Evolutionary conservation across 352 stramenopile species (phyloP).

Genomic region (Globisporangium viniferum): DNA sequence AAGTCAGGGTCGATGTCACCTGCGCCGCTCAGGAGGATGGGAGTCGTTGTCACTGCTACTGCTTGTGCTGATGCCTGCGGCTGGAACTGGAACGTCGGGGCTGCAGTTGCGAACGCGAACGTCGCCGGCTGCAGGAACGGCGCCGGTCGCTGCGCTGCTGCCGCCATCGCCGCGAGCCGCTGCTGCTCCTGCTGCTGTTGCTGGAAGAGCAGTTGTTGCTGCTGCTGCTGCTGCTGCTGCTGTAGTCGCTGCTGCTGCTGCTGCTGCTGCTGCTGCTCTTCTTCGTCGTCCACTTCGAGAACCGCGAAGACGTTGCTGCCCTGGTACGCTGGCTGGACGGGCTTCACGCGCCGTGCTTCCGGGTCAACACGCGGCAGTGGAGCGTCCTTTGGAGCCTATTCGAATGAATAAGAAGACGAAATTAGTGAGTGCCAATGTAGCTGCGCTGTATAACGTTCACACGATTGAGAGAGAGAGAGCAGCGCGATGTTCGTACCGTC

Average conservation of each 20-base stretch:
- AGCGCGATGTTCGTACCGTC: constrained; percentile 24
- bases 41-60: background rate
- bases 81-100: constrained; percentile 22
- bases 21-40: constrained; percentile 12
- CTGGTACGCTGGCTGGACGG: constrained; percentile 31
- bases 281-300: constrained; percentile 50
- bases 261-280: constrained; percentile 20
- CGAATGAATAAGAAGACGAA: background rate
- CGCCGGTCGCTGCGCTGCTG: constrained; percentile 18
- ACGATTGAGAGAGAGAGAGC: background rate
- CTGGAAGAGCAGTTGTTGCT: constrained; percentile 6
- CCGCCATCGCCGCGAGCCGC: constrained; percentile 12
- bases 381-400: constrained; percentile 35
- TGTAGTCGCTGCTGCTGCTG: constrained; percentile 19
- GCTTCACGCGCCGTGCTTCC: constrained; percentile 22
- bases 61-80: constrained; percentile 13
- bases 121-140: constrained; percentile 66
- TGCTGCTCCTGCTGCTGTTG: constrained; percentile 13
- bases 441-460: background rate
- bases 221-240: constrained; percentile 11
- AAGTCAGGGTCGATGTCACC: constrained; percentile 62
- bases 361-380: constrained; percentile 22
- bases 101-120: constrained; percentile 44
- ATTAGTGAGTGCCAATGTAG: background rate
- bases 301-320: constrained; percentile 62